Conservation (phyloP, 352 stramenopile species). For the Thraustochytrium striatum region DNA sequence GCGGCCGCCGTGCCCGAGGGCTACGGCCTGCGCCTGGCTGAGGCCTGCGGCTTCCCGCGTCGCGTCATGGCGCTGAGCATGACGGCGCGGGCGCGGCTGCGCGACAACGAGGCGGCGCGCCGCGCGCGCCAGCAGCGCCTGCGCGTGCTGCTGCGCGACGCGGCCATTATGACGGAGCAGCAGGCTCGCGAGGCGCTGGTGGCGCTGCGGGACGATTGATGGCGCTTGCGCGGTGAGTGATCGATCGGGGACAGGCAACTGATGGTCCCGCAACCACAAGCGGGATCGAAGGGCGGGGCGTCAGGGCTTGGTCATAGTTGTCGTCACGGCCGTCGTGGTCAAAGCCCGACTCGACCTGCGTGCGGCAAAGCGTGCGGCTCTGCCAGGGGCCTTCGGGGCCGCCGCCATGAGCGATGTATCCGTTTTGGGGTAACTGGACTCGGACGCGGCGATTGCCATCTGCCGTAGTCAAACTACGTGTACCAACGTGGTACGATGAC, state of each 20-base stretch:
- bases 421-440: too few relatives aligned
- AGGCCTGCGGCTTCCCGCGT: constrained; percentile 65
- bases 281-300: too few relatives aligned
- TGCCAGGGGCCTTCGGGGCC: too few relatives aligned
- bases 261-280: too few relatives aligned
- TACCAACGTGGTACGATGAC: not conserved
- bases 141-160: constrained; percentile 18
- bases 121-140: not conserved
- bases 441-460: too few relatives aligned
- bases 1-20: constrained; percentile 55
- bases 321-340: too few relatives aligned
- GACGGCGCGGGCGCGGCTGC: not conserved
- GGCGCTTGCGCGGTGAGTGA: not conserved
- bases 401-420: too few relatives aligned
- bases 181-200: constrained; percentile 20
- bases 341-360: too few relatives aligned
- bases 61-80: constrained; percentile 65
- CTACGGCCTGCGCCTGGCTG: constrained; percentile 76
- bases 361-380: too few relatives aligned
- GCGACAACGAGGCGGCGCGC: not conserved
- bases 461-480: not conserved
- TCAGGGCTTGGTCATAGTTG: too few relatives aligned
- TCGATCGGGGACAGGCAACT: too few relatives aligned
- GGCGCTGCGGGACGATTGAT: not conserved
- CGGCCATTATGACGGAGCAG: constrained; percentile 2